A percentile compares a stretch with the other conserved stretches of the same genome.
Evolutionary conservation across 1,139 yeast species (phyloP).

Genomic region (Kurtzmaniella quercitrusa): DNA sequence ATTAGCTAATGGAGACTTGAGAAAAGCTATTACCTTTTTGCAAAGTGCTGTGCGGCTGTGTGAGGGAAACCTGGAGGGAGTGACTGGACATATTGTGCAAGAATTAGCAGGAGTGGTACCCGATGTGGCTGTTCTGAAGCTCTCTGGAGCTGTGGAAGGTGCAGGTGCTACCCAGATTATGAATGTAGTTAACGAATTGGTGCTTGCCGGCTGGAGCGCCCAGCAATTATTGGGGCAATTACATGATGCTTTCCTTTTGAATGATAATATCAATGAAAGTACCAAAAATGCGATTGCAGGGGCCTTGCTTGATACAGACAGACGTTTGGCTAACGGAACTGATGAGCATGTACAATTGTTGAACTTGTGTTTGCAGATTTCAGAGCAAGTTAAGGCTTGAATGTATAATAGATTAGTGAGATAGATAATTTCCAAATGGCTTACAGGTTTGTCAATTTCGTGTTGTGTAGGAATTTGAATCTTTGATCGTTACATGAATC

Average conservation of each 20-base stretch:
- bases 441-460: no score
- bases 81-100: slow-evolving; percentile 45
- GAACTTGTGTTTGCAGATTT: slow-evolving; percentile 60
- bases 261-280: slow-evolving; percentile 47
- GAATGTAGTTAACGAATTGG: slow-evolving; percentile 47
- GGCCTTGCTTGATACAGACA: slow-evolving; percentile 71
- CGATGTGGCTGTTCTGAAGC: slow-evolving; percentile 39
- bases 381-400: slow-evolving; percentile 16
- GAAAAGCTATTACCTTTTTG: slow-evolving; percentile 86
- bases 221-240: slow-evolving; percentile 74
- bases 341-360: slow-evolving; percentile 86
- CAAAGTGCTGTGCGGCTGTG: slow-evolving; percentile 74
- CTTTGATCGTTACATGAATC: no score
- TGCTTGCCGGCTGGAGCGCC: slow-evolving; percentile 84
- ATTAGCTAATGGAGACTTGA: slow-evolving; percentile 82
- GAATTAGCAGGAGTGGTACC: slow-evolving; percentile 91
- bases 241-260: slow-evolving; percentile 67
- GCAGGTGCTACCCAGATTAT: slow-evolving; percentile 39
- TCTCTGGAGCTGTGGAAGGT: slow-evolving; percentile 38
- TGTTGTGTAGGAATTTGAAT: no score
- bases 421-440: no score
- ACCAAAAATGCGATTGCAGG: slow-evolving; percentile 65
- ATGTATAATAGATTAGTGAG: not conserved
- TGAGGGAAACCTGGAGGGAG: slow-evolving; percentile 15
- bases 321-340: slow-evolving; percentile 75